These are phyloP conservation scores for Alternaria metachromatica DNA, from an alignment of 2,329 filamentous ascomycete genomes.

Conservation along the genomic window DNA sequence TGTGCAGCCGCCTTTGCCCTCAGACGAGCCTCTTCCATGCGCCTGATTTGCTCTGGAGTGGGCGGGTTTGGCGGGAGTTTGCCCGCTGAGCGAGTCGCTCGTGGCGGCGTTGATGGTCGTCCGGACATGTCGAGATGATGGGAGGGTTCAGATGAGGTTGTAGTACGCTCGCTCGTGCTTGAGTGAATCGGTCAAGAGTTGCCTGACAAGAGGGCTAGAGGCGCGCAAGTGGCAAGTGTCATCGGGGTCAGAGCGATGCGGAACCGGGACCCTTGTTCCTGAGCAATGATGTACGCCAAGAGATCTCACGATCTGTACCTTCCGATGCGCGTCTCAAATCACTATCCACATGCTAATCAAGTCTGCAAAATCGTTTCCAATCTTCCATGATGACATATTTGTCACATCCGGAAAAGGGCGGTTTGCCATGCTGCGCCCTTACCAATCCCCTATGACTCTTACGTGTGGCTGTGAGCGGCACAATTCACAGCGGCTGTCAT, in stretches of 20 bases:
- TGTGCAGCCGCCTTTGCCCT: slow-evolving; percentile 84
- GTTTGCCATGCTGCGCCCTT: slow-evolving; percentile 34
- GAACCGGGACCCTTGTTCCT: slow-evolving; percentile 32
- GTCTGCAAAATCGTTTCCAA: not conserved
- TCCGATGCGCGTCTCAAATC: slow-evolving; percentile 16
- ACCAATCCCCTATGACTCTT: slow-evolving; percentile 46
- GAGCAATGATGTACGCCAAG: slow-evolving; percentile 43
- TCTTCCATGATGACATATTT: not conserved
- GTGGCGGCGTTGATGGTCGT: slow-evolving; percentile 58
- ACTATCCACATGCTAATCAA: slow-evolving; percentile 8
- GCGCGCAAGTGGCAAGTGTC: slow-evolving; percentile 21
- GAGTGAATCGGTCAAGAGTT: not conserved
- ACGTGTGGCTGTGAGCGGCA: slow-evolving; percentile 41
- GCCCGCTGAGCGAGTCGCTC: slow-evolving; percentile 47
- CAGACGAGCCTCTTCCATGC: slow-evolving; percentile 81
- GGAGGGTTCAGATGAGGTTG: not conserved
- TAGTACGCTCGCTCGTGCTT: not conserved
- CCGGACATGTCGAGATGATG: slow-evolving; percentile 40
- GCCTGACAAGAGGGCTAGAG: not conserved
- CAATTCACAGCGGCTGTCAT: slow-evolving; percentile 17
- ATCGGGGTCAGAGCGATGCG: slow-evolving; percentile 6
- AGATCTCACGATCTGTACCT: slow-evolving; percentile 20
- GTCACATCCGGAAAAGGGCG: slow-evolving; percentile 26
- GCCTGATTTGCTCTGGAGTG: slow-evolving; percentile 67
- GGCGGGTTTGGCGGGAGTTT: slow-evolving; percentile 56